Evolutionary conservation across 495 filamentous ascomycete species (phyloP).

Genomic region (Sporormia fimetaria): DNA sequence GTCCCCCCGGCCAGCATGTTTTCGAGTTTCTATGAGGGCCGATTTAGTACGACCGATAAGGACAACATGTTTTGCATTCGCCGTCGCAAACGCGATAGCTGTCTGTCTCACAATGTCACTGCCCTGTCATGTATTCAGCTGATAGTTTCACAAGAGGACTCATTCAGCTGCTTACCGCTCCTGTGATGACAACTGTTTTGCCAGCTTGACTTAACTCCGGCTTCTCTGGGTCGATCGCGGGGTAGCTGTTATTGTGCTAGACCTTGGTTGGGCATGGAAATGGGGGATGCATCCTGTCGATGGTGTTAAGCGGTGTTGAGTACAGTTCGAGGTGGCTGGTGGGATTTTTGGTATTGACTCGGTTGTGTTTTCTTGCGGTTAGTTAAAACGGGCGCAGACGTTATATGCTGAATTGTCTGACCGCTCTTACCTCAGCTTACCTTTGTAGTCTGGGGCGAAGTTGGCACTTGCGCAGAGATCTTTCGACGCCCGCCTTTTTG

Average conservation of each 20-base stretch:
- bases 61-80: constrained; percentile 14
- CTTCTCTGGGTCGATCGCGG: constrained; percentile 4
- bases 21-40: constrained; percentile 5
- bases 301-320: too few species aligned
- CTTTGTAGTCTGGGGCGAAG: too few species aligned
- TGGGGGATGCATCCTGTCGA: too few species aligned
- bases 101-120: constrained; percentile 34
- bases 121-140: too few species aligned
- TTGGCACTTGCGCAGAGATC: too few species aligned
- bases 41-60: constrained; percentile 19
- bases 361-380: too few species aligned
- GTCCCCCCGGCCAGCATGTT: constrained; percentile 4
- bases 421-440: too few species aligned
- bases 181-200: constrained; percentile 12
- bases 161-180: constrained; percentile 1
- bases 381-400: too few species aligned
- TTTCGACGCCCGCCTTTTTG: too few species aligned
- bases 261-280: constrained; percentile 6
- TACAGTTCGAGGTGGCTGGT: too few species aligned
- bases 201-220: constrained; percentile 4
- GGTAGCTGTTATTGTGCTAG: constrained; percentile 17
- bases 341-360: too few species aligned
- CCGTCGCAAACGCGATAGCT: constrained; percentile 32
- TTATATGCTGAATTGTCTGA: too few species aligned
- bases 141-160: background rate